These are phyloP conservation scores for Debaryomyces castellii DNA, from an alignment of 805 yeast species.

Conservation along the genomic window DNA sequence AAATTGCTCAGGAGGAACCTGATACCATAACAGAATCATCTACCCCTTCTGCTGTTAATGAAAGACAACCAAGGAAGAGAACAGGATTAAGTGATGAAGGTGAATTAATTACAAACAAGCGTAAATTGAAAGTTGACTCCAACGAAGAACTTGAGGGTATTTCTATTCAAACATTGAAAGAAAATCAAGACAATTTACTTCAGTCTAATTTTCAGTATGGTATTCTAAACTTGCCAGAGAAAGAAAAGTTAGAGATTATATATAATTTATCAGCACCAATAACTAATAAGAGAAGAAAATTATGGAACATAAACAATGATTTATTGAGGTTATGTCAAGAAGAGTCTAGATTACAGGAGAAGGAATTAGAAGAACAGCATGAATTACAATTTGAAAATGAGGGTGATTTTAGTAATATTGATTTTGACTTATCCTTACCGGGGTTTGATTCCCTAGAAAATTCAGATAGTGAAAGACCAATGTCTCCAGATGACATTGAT, in stretches of 20 bases:
- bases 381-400: slow-evolving; percentile 21
- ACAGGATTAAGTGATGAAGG: slow-evolving; percentile 40
- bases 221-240: slow-evolving; percentile 25
- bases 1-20: slow-evolving; percentile 6
- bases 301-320: slow-evolving; percentile 29
- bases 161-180: slow-evolving; percentile 32
- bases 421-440: slow-evolving; percentile 10
- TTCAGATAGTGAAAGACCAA: slow-evolving; percentile 2
- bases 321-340: slow-evolving; percentile 29
- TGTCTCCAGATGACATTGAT: not conserved
- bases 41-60: no score
- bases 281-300: slow-evolving; percentile 26
- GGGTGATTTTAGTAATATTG: slow-evolving; percentile 9
- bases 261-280: slow-evolving; percentile 32
- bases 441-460: slow-evolving; percentile 3
- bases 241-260: slow-evolving; percentile 34
- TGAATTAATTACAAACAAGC: slow-evolving; percentile 44
- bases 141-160: slow-evolving; percentile 45
- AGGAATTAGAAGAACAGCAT: slow-evolving; percentile 18
- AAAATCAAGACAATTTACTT: slow-evolving; percentile 26
- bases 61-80: slow-evolving; percentile 2
- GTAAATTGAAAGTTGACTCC: slow-evolving; percentile 47
- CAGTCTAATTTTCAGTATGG: slow-evolving; percentile 19
- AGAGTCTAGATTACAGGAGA: slow-evolving; percentile 20
- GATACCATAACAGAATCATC: slow-evolving; percentile 10